Evolutionary conservation across 768 basidiomycete species (phyloP).

Genomic region (Mycena indigotica): DNA sequence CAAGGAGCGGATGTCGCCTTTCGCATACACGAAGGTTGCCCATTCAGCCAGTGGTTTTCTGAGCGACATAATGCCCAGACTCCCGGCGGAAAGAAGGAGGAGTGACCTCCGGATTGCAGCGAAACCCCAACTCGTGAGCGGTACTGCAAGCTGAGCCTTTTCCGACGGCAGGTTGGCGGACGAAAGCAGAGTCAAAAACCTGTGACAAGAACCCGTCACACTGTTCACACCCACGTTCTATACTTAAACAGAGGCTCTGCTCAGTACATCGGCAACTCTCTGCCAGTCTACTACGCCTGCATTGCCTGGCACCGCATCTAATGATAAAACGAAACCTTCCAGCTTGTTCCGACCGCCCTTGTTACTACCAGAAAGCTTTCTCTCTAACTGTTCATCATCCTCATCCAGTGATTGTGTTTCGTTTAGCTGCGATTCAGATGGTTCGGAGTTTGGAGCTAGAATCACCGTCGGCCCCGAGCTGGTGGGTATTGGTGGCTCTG

Average conservation of each 20-base stretch:
- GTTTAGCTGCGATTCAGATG: constrained; percentile 39
- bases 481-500: constrained; percentile 29
- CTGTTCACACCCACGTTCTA: neutral
- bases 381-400: constrained; percentile 14
- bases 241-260: neutral
- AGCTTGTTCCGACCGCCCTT: neutral
- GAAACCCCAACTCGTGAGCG: constrained; percentile 38
- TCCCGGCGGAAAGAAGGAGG: constrained; percentile 62
- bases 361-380: constrained; percentile 1
- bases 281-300: constrained; percentile 10
- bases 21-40: constrained; percentile 51
- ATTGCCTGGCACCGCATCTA: neutral
- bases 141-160: constrained; percentile 30
- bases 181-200: constrained; percentile 11
- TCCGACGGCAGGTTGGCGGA: constrained; percentile 40
- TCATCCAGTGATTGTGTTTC: constrained; percentile 13
- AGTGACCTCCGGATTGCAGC: constrained; percentile 45
- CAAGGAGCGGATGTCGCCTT: constrained; percentile 69
- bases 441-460: constrained; percentile 61
- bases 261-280: neutral
- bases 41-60: constrained; percentile 56
- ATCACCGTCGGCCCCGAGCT: constrained; percentile 42
- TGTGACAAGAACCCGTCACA: constrained; percentile 1
- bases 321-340: neutral
- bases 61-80: constrained; percentile 60